phyloP scores from a whole-genome alignment of 257 asterid species.

The Forsythia viridissima region DNA sequence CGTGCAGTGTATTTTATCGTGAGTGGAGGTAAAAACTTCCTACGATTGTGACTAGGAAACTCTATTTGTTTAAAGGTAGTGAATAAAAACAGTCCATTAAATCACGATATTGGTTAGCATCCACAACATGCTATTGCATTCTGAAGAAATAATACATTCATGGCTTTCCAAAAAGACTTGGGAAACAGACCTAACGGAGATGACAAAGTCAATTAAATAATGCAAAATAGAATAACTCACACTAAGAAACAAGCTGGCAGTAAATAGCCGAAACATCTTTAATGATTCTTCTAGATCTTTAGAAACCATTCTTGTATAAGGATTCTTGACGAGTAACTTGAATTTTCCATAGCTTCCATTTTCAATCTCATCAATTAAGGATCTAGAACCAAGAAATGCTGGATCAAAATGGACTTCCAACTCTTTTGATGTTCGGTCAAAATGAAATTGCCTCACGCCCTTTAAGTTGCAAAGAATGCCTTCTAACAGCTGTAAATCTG shows the following conservation, averaged over 20 bases:
- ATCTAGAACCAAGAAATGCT: conserved; percentile 83
- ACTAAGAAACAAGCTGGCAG: conserved; percentile 79
- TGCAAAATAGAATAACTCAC: conserved; percentile 52
- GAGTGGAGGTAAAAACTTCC: too few species aligned
- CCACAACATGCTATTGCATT: background rate
- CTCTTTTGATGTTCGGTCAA: conserved; percentile 50
- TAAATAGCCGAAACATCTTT: conserved; percentile 78
- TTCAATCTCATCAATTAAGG: conserved; percentile 73
- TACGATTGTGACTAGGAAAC: too few species aligned
- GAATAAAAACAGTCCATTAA: conserved; percentile 7
- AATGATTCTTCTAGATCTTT: conserved; percentile 85
- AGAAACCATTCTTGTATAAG: conserved; percentile 83
- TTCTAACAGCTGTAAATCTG: conserved; percentile 69
- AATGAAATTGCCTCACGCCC: conserved; percentile 72
- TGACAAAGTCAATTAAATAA: conserved; percentile 7
- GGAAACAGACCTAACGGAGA: conserved; percentile 13
- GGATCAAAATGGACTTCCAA: conserved; percentile 87
- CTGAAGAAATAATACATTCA: conserved; percentile 4
- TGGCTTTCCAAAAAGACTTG: conserved; percentile 1
- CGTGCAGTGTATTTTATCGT: too few species aligned
- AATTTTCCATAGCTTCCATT: conserved; percentile 70
- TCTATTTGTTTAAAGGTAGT: too few species aligned
- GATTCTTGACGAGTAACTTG: conserved; percentile 75
- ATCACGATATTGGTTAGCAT: conserved; percentile 18
- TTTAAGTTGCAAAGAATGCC: conserved; percentile 61